Conservation (phyloP, 148 eudicot genomes). For the Silene latifolia region DNA sequence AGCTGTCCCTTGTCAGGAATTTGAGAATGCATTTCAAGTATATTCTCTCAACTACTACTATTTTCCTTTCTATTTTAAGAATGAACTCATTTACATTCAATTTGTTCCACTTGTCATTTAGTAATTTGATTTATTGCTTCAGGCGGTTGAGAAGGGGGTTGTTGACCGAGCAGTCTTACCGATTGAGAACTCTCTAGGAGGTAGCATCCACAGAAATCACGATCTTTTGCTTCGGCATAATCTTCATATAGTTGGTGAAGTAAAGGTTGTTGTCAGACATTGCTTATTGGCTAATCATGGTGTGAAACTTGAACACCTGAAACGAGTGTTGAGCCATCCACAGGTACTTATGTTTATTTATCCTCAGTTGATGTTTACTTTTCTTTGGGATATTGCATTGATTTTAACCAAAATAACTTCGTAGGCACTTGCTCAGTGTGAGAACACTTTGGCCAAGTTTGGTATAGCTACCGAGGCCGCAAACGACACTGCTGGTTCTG, state of each 20-base stretch:
- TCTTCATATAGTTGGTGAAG: constrained; percentile 90
- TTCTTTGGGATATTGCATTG: background rate
- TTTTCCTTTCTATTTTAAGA: background rate
- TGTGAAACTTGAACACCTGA: constrained; percentile 56
- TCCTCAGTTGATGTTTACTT: background rate
- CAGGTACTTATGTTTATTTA: constrained; percentile 48
- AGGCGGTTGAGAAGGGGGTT: constrained; percentile 81
- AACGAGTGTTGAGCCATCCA: constrained; percentile 84
- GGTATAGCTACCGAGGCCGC: constrained; percentile 78
- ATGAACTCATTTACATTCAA: too few relatives aligned
- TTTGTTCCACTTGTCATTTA: too few relatives aligned
- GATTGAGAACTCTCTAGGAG: constrained; percentile 87
- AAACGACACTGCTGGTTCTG: constrained; percentile 94
- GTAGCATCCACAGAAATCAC: constrained; percentile 87
- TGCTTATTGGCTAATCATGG: constrained; percentile 80
- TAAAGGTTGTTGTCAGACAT: constrained; percentile 67
- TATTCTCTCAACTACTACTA: constrained; percentile 1
- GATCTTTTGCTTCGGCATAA: constrained; percentile 77
- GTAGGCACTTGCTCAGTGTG: constrained; percentile 96
- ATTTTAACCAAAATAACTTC: constrained; percentile 7
- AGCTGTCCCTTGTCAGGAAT: constrained; percentile 70
- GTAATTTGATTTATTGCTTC: constrained; percentile 20
- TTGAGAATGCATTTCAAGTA: constrained; percentile 60
- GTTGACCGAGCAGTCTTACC: constrained; percentile 91
- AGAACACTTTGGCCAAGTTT: constrained; percentile 57